These are phyloP conservation scores for Entrophospora sp. DNA, from an alignment of 192 early-diverging fungal species.

Conservation along the genomic window DNA sequence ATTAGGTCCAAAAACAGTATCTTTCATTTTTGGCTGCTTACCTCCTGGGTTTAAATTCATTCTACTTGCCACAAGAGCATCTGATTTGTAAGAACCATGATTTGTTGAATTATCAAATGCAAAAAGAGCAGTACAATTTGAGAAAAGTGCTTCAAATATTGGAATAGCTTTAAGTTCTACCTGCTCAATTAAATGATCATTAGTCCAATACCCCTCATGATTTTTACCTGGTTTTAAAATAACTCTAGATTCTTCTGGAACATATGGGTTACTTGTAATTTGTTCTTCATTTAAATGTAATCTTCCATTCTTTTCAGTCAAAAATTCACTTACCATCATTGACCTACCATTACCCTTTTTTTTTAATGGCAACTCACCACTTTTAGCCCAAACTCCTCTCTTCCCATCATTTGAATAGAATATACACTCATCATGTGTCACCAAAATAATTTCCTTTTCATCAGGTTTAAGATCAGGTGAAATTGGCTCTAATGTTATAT, in stretches of 20 bases:
- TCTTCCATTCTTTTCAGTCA: not conserved
- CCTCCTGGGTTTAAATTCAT: not conserved
- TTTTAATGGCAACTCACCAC: not conserved
- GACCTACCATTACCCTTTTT: not conserved
- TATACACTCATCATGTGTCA: not conserved
- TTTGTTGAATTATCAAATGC: not conserved
- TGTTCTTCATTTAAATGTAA: not conserved
- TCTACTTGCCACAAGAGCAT: constrained; percentile 1
- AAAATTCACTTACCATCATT: not conserved
- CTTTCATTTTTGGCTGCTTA: not conserved
- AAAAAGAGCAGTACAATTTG: not conserved
- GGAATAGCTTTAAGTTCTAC: not conserved
- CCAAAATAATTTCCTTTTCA: not conserved
- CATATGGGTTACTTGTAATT: not conserved
- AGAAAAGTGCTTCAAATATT: not conserved
- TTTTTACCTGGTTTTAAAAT: not conserved
- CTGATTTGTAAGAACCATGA: not conserved
- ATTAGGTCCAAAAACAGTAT: not conserved
- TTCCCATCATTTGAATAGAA: not conserved
- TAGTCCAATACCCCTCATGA: not conserved
- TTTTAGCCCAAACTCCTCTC: not conserved
- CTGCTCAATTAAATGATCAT: not conserved
- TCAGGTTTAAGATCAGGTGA: not conserved
- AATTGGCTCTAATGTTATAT: not conserved
- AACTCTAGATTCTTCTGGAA: not conserved